Conservation (phyloP, 1,139 yeast genomes). For the Hyphopichia burtonii region DNA sequence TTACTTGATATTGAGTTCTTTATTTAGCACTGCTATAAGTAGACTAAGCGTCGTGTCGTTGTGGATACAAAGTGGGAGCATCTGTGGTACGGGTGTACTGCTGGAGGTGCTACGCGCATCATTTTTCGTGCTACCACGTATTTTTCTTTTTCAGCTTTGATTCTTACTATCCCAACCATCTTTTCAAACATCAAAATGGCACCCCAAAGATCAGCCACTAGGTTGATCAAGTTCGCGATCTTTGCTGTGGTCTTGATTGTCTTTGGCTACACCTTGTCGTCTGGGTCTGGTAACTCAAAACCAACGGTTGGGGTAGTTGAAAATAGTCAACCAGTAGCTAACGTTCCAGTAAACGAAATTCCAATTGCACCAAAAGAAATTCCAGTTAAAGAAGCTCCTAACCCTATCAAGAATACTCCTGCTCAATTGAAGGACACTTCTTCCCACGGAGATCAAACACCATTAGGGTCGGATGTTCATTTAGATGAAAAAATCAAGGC, state of each 20-base stretch:
- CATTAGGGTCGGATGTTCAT: not conserved
- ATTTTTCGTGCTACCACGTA: no score
- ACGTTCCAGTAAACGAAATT: slow-evolving; percentile 8
- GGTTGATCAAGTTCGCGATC: slow-evolving; percentile 58
- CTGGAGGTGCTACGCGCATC: no score
- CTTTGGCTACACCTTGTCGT: slow-evolving; percentile 60
- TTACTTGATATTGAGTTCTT: no score
- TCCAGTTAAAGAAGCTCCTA: slow-evolving; percentile 6
- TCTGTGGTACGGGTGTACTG: no score
- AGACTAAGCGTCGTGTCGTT: no score
- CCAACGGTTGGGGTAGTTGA: slow-evolving; percentile 10
- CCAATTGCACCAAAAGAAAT: slow-evolving; percentile 1
- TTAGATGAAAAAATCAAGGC: slow-evolving; percentile 35
- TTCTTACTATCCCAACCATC: no score
- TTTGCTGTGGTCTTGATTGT: slow-evolving; percentile 56
- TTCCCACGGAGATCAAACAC: slow-evolving; percentile 6
- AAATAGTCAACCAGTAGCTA: slow-evolving; percentile 7
- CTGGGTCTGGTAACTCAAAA: slow-evolving; percentile 50
- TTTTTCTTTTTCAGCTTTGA: not conserved
- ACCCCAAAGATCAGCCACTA: slow-evolving; percentile 57
- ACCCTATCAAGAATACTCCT: slow-evolving; percentile 5
- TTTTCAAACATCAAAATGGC: slow-evolving; percentile 25
- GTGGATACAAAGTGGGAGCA: no score
- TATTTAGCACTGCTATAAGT: no score
- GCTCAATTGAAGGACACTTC: slow-evolving; percentile 10